A percentile compares a stretch with the other conserved stretches of the same genome.
Conservation (phyloP, 176 grass and related monocot species). For the Secale cereale region DNA sequence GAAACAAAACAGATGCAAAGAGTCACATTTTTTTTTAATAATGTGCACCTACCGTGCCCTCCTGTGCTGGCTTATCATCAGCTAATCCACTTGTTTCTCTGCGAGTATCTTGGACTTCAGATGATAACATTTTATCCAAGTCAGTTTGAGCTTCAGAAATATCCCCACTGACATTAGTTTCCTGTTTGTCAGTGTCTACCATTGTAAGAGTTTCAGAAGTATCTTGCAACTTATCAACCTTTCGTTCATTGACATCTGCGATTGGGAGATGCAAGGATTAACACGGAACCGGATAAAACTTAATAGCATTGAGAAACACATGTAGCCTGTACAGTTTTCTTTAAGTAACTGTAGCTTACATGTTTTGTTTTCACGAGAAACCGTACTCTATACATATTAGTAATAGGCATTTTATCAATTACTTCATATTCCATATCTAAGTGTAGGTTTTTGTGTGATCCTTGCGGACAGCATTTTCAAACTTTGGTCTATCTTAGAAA, state of each 20-base stretch:
- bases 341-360: neutral
- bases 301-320: slow-evolving; percentile 1
- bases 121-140: slow-evolving; percentile 55
- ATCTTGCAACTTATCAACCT: slow-evolving; percentile 24
- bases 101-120: slow-evolving; percentile 25
- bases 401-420: slow-evolving; percentile 7
- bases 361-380: neutral
- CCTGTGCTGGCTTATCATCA: slow-evolving; percentile 35
- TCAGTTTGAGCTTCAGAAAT: slow-evolving; percentile 50
- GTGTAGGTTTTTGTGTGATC: neutral
- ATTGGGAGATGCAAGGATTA: slow-evolving; percentile 12
- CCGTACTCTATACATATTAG: neutral
- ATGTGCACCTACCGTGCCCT: slow-evolving; percentile 34
- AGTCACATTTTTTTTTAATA: neutral
- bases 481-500: neutral
- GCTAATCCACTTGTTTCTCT: slow-evolving; percentile 37
- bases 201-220: slow-evolving; percentile 18
- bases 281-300: slow-evolving; percentile 1
- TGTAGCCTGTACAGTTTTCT: neutral
- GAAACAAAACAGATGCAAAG: neutral
- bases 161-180: slow-evolving; percentile 19
- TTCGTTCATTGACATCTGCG: slow-evolving; percentile 28
- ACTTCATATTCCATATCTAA: neutral
- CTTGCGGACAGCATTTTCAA: neutral
- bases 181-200: slow-evolving; percentile 29